Base-by-base conservation (phyloP, 1,284 basidiomycete species). In the Acaromyces ingoldii region DNA sequence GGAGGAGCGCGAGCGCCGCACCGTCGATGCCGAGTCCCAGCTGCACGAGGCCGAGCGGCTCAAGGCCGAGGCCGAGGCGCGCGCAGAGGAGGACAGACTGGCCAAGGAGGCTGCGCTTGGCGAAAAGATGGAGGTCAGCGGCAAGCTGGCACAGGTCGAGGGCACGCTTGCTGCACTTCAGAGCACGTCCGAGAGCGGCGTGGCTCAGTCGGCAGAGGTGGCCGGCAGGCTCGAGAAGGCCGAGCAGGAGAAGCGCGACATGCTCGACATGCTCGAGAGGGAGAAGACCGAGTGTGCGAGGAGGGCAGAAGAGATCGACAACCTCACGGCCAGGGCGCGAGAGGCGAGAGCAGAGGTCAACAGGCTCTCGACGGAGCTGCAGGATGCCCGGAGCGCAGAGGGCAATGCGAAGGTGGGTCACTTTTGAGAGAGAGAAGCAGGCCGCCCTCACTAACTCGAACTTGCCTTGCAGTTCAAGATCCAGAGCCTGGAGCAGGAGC, bases 401-500 rank as follows among this genome's bases (percentile, higher is more conserved):
- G 62, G 65, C 53, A 60, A 60, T 5, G 57, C 56, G 39, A 67
- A 59, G 51, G 62, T 64, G 39, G 30, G 62, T 51, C 13, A 11
- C 1, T 13, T 11, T 3, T 9, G 7, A 25, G 7, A 2, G 13
- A 7, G 17, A 17, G 21, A 13, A 17, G 4, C 22, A 1, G 19
- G 13, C 11, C 50, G 25, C 19, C 39, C 25, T 33, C 47, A 46
- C n/a, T 44, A 7, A 24, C 29, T 9, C 42, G 22, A 9, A 7
- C 24, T 7, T 28, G 29, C 38, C 15, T 6, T 49, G 1, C 64
- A 89, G 85, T 90, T 88, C 80, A 88, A 85, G 76, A 67, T 88
- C 53, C 87, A 89, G 51, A 82, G 87, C 0, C 79, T 88, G 2
- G 80, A 83, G 3, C 88, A 91, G 77, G 87, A 91, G 77, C 79